Evolutionary conservation across 1,284 basidiomycete species (phyloP).

Genomic region (Papiliotrema laurentii): DNA sequence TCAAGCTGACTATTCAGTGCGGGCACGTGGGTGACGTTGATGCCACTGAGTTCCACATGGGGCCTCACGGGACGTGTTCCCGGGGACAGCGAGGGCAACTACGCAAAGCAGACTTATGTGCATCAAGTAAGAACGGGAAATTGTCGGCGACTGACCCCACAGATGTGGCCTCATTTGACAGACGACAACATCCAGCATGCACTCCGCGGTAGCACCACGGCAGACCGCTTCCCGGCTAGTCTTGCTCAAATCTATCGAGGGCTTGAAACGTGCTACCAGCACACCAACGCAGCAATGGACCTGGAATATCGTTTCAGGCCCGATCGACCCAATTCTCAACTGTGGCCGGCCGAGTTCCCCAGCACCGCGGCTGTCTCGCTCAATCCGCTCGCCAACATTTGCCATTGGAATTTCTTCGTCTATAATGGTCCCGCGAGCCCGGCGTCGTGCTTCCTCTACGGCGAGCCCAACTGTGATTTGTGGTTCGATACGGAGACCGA

Average conservation of each 20-base stretch:
- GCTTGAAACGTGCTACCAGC: neutral
- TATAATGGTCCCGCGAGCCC: too few species aligned
- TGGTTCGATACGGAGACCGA: too few species aligned
- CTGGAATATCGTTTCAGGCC: neutral
- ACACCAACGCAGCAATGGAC: neutral
- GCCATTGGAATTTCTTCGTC: neutral
- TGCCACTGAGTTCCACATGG: too few species aligned
- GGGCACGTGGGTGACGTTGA: too few species aligned
- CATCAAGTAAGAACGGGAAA: neutral
- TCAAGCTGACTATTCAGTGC: too few species aligned
- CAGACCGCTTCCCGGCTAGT: neutral
- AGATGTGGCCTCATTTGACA: neutral
- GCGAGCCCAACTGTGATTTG: too few species aligned
- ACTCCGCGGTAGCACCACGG: neutral
- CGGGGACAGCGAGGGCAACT: too few species aligned
- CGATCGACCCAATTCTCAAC: neutral
- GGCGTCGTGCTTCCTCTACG: too few species aligned
- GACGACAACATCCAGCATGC: neutral
- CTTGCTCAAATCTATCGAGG: neutral
- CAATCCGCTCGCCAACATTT: neutral
- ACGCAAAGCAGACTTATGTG: neutral
- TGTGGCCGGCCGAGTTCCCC: too few species aligned
- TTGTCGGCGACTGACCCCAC: neutral
- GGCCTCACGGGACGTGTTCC: too few species aligned
- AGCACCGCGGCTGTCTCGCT: neutral